Evolutionary conservation across 306 rosid genomes (phyloP).

Genomic region (Cyclanthera cordifolia): DNA sequence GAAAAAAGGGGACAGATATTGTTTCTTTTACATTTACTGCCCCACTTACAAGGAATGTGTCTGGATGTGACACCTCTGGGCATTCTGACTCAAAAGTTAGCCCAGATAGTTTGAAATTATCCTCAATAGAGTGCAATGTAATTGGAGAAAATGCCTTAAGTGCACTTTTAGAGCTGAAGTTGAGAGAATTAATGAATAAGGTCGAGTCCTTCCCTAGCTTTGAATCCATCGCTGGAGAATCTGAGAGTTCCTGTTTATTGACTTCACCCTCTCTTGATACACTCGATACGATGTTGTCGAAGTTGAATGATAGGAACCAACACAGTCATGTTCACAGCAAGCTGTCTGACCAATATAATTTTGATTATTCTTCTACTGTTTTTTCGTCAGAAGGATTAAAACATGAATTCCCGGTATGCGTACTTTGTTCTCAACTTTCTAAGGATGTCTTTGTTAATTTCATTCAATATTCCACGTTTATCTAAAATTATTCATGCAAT

Average conservation of each 20-base stretch:
- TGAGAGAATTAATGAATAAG: constrained; percentile 54
- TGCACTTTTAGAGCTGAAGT: constrained; percentile 73
- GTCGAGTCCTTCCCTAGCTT: constrained; percentile 31
- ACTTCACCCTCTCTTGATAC: constrained; percentile 21
- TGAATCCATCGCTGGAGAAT: constrained; percentile 29
- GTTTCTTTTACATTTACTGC: constrained; percentile 95
- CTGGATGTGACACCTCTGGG: constrained; percentile 41
- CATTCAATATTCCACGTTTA: not conserved
- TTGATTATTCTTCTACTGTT: constrained; percentile 37
- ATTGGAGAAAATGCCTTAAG: constrained; percentile 73
- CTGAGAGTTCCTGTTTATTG: constrained; percentile 34
- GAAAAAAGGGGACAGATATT: constrained; percentile 69
- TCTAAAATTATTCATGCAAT: not conserved
- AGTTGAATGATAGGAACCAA: constrained; percentile 33
- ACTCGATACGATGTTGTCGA: constrained; percentile 20
- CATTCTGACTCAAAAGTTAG: constrained; percentile 25
- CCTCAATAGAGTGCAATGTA: constrained; percentile 65
- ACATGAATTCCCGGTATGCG: constrained; percentile 50
- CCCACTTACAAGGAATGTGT: constrained; percentile 51
- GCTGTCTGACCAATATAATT: constrained; percentile 21
- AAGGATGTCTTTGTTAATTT: not conserved
- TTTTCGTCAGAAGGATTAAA: constrained; percentile 33
- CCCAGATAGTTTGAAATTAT: constrained; percentile 36
- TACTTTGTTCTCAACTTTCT: constrained; percentile 2
- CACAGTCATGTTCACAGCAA: constrained; percentile 21